Evolutionary conservation across 2,329 filamentous ascomycete species (phyloP).

Genomic region (Trichoderma sp.): DNA sequence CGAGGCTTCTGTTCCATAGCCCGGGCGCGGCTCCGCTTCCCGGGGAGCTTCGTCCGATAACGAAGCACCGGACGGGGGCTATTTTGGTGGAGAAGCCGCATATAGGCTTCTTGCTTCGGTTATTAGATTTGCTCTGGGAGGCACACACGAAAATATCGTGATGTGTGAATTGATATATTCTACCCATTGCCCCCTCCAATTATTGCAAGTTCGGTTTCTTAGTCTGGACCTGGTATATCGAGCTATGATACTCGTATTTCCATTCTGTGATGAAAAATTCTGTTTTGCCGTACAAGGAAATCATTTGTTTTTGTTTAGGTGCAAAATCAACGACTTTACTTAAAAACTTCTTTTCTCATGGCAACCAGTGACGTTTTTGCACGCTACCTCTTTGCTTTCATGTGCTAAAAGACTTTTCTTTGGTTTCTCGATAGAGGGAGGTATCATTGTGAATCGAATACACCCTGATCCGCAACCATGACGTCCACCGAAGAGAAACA

Average conservation of each 20-base stretch:
- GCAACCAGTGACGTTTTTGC: background rate
- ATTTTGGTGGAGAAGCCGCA: background rate
- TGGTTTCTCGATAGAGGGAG: background rate
- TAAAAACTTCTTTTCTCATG: background rate
- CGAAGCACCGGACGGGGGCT: background rate
- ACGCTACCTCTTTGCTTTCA: background rate
- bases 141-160: background rate
- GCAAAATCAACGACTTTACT: background rate
- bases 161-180: background rate
- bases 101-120: conserved; percentile 14
- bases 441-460: background rate
- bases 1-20: background rate
- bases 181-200: background rate
- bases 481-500: background rate
- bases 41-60: background rate
- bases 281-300: background rate
- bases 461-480: background rate
- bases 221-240: background rate
- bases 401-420: background rate
- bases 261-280: background rate
- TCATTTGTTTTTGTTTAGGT: background rate
- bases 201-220: background rate
- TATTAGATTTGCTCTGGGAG: background rate
- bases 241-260: background rate
- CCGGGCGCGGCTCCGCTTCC: conserved; percentile 7